Conservation (phyloP, 1,284 basidiomycete species). For the Irpex sp. region DNA sequence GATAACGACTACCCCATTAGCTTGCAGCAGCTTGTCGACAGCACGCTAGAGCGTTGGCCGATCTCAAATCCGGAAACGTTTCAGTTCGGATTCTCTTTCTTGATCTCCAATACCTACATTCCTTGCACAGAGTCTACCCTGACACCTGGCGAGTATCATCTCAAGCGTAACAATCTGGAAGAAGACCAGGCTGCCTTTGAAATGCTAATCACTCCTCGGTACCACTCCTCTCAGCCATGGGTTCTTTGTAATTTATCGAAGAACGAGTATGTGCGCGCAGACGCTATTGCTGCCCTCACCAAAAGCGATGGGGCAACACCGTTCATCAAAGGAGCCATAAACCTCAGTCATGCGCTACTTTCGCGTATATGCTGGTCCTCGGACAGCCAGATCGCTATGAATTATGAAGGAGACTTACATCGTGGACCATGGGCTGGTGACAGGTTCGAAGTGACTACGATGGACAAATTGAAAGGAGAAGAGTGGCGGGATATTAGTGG, state of each 20-base stretch:
- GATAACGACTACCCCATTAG: not conserved
- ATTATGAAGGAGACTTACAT: not conserved
- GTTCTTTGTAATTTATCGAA: slow-evolving; percentile 4
- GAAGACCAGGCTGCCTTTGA: too few species aligned
- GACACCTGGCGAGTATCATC: not conserved
- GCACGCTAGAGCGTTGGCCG: not conserved
- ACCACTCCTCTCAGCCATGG: not conserved
- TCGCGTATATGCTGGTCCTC: slow-evolving; percentile 3
- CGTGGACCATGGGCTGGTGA: not conserved
- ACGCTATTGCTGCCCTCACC: not conserved
- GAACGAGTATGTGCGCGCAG: not conserved
- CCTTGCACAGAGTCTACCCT: not conserved
- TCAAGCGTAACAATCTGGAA: not conserved
- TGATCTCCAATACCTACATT: not conserved
- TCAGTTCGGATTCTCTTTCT: not conserved
- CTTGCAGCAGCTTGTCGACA: not conserved
- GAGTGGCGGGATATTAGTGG: slow-evolving; percentile 1
- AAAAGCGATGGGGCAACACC: not conserved
- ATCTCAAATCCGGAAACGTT: not conserved
- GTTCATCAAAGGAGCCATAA: not conserved
- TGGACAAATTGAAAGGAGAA: not conserved
- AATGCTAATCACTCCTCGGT: not conserved
- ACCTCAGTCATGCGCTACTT: not conserved
- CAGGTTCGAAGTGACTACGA: slow-evolving; percentile 2
- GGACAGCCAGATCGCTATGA: not conserved